Percentiles rank a stretch among this genome's conserved stretches.
These are phyloP conservation scores for Lentinula sp. DNA, from an alignment of 768 basidiomycete species.

Conservation along the genomic window DNA sequence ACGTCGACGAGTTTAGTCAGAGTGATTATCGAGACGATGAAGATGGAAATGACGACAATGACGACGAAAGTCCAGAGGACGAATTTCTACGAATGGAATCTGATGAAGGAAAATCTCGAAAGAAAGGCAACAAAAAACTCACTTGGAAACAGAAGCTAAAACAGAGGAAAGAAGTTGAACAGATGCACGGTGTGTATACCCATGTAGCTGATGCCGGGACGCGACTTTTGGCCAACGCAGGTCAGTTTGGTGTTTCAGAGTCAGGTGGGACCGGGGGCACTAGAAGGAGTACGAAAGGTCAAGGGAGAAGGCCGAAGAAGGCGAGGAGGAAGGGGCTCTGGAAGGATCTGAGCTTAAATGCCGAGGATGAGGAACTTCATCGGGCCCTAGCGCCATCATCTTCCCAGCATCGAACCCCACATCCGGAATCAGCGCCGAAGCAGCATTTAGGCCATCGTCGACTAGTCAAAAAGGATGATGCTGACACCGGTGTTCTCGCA, in stretches of 20 bases:
- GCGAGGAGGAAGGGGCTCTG: not conserved
- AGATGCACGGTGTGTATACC: conserved; percentile 2
- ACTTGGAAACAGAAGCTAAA: conserved; percentile 2
- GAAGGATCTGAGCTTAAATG: not conserved
- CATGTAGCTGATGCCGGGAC: not conserved
- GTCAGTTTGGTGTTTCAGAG: not conserved
- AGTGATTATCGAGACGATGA: not conserved
- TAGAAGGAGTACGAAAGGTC: not conserved
- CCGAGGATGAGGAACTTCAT: not conserved
- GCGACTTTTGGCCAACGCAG: not conserved
- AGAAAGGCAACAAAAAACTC: not conserved
- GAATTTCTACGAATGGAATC: not conserved
- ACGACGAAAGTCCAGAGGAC: not conserved
- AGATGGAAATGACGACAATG: not conserved
- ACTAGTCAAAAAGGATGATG: not conserved
- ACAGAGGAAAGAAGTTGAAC: not conserved
- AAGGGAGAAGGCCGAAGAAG: not conserved
- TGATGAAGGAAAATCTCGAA: not conserved
- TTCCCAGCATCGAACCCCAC: not conserved
- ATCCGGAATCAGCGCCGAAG: not conserved
- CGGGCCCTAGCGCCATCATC: not conserved
- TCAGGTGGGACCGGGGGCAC: not conserved
- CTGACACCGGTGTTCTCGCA: not conserved
- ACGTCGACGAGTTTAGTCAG: no score
- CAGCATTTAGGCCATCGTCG: not conserved